phyloP scores from a whole-genome alignment of 2,329 filamentous ascomycete species.

The Claviceps pazoutovae region DNA sequence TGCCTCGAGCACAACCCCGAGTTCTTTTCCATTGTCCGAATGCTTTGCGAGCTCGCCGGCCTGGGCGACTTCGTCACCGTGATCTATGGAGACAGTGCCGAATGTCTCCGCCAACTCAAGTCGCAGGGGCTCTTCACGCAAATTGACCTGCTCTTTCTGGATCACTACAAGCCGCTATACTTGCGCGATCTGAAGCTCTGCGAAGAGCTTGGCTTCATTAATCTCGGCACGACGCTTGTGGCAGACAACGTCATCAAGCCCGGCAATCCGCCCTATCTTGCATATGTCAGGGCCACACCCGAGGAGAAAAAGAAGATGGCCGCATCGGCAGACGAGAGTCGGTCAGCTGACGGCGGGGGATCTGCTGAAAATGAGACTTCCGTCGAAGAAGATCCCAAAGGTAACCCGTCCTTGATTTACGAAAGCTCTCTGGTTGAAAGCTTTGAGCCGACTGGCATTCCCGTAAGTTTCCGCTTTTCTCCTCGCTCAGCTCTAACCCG shows the following conservation, averaged over 20 bases:
- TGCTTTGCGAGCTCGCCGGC: conserved; percentile 60
- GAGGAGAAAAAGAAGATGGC: conserved; percentile 51
- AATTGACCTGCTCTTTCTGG: conserved; percentile 64
- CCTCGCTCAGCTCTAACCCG: no score
- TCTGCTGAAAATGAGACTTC: no score
- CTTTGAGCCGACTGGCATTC: conserved; percentile 53
- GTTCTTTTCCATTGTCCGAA: conserved; percentile 55
- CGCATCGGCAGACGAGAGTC: conserved; percentile 20
- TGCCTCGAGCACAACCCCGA: conserved; percentile 62
- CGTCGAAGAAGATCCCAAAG: conserved; percentile 20
- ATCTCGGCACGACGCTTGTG: conserved; percentile 45
- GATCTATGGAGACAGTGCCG: conserved; percentile 53
- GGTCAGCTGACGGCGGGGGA: neutral
- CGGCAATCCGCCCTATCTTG: conserved; percentile 55
- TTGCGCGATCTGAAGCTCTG: conserved; percentile 61
- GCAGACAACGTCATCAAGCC: conserved; percentile 61
- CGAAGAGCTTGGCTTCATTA: conserved; percentile 54
- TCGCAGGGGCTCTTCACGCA: conserved; percentile 35
- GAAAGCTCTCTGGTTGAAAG: conserved; percentile 49
- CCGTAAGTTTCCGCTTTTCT: conserved; percentile 30
- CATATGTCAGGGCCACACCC: conserved; percentile 54
- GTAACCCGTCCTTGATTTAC: conserved; percentile 53
- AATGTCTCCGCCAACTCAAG: conserved; percentile 48
- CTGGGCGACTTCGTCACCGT: conserved; percentile 57
- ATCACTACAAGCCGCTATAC: conserved; percentile 70